Evolutionary conservation across 306 rosid species (phyloP), one percentile per base, ranked within the genome.

Genomic region (Pyrus communis): DNA sequence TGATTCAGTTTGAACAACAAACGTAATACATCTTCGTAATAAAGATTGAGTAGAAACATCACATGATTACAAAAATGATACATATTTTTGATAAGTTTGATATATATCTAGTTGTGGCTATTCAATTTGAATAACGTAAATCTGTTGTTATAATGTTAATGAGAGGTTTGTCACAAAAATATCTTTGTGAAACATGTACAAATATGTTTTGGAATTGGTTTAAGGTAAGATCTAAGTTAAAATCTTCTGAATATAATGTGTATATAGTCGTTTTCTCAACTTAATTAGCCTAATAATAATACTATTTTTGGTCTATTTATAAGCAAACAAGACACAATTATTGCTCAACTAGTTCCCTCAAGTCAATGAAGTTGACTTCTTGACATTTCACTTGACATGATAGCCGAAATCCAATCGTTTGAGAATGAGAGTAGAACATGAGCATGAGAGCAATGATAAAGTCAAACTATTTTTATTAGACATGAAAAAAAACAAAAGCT

Each of bases 321-420:
- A 38, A 21, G 75, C 35, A 23, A 42, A 57, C 30, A 59, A 4
- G 10, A 55, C 22, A 58, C 28, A 22, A 66, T 61, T 62, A 73
- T 66, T 76, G 79, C 28, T 66, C 40, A 73, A 73, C 2, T 6
- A 73, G 11, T 12, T 66, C 28, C n/a, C 14, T 28, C 4, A 71
- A 76, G 83, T 83, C 81, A 79, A 79, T 66, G 83, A 79, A 31
- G 58, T 79, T 25, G 78, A 70, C 64, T 31, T 75, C 7, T 78
- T 70, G 83, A 45, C 49, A 35, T 61, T 73, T 80, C 55, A 18
- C 33, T 49, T 21, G 59, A 49, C 71, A 71, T 66, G 25, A 58
- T 43, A 40, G 59, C 40, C 30, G 0, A 40, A 60, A 14, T 60
- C 18, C 40, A 35, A 35, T 35, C 6, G 15, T 42, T 25, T 42